phyloP scores from a whole-genome alignment of 2,329 filamentous ascomycete species.

The Monosporascus cannonballus region DNA sequence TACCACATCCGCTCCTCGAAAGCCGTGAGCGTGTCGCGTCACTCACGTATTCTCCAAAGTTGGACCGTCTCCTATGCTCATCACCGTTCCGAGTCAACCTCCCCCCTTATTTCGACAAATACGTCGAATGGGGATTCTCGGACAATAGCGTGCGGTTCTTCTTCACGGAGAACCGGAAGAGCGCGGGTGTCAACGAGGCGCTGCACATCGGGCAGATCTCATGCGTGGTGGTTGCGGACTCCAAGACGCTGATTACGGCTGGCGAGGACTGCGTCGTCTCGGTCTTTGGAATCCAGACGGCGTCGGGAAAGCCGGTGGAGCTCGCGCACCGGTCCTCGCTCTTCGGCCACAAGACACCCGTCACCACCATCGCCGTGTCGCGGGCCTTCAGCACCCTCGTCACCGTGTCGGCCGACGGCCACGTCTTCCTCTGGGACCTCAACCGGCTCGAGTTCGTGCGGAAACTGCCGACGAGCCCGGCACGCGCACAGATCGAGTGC shows the following conservation, averaged over 20 bases:
- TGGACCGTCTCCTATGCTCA: slow-evolving; percentile 77
- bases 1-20: slow-evolving; percentile 72
- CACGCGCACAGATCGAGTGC: slow-evolving; percentile 49
- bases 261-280: slow-evolving; percentile 90
- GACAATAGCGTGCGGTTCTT: slow-evolving; percentile 93
- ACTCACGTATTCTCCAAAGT: slow-evolving; percentile 69
- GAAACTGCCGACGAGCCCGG: slow-evolving; percentile 50
- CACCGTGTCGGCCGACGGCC: slow-evolving; percentile 74
- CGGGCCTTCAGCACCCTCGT: slow-evolving; percentile 84
- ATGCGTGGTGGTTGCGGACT: slow-evolving; percentile 77
- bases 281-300: slow-evolving; percentile 66
- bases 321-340: slow-evolving; percentile 72
- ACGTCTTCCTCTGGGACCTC: slow-evolving; percentile 87
- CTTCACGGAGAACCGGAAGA: slow-evolving; percentile 72
- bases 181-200: slow-evolving; percentile 86
- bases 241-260: slow-evolving; percentile 83
- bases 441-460: slow-evolving; percentile 85
- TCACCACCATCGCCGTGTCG: slow-evolving; percentile 77
- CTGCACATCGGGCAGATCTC: slow-evolving; percentile 88
- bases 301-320: slow-evolving; percentile 65
- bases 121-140: slow-evolving; percentile 92
- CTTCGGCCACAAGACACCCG: slow-evolving; percentile 83
- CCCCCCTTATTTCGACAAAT: slow-evolving; percentile 80
- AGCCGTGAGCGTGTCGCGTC: slow-evolving; percentile 75
- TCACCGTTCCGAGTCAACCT: slow-evolving; percentile 83